phyloP scores from a whole-genome alignment of 1,139 yeast genomes.

The Yamadazyma triangularis region DNA sequence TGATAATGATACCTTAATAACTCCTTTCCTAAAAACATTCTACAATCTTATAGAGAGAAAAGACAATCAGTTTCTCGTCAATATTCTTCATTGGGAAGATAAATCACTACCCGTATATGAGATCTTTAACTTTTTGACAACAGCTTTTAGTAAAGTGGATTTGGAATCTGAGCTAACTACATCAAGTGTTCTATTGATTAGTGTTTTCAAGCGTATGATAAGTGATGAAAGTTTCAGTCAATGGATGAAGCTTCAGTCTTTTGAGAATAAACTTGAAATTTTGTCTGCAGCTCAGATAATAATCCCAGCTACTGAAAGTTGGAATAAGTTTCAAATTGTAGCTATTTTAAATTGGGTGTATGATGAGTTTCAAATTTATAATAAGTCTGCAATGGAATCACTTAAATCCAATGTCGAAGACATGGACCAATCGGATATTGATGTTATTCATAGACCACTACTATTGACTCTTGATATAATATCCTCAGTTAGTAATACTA shows the following conservation, averaged over 20 bases:
- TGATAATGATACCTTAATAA: no score
- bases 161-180: background rate
- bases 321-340: slow-evolving; percentile 50
- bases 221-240: slow-evolving; percentile 18
- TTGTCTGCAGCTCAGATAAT: slow-evolving; percentile 8
- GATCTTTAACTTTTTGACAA: background rate
- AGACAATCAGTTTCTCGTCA: background rate
- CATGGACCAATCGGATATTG: slow-evolving; percentile 9
- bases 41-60: background rate
- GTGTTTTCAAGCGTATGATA: background rate
- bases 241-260: slow-evolving; percentile 11
- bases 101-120: background rate
- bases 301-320: slow-evolving; percentile 40
- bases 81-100: background rate
- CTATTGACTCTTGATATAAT: slow-evolving; percentile 44
- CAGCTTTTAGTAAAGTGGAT: background rate
- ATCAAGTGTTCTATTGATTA: background rate
- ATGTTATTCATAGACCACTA: slow-evolving; percentile 18
- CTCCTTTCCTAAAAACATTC: background rate
- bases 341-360: slow-evolving; percentile 54
- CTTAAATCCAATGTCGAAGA: slow-evolving; percentile 10
- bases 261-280: background rate
- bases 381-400: slow-evolving; percentile 5
- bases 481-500: slow-evolving; percentile 46
- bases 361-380: slow-evolving; percentile 25